Percentiles rank a stretch among this genome's conserved stretches.
These are phyloP conservation scores for Omphalotus guepiniiformis DNA, from an alignment of 768 basidiomycete species.

Conservation along the genomic window DNA sequence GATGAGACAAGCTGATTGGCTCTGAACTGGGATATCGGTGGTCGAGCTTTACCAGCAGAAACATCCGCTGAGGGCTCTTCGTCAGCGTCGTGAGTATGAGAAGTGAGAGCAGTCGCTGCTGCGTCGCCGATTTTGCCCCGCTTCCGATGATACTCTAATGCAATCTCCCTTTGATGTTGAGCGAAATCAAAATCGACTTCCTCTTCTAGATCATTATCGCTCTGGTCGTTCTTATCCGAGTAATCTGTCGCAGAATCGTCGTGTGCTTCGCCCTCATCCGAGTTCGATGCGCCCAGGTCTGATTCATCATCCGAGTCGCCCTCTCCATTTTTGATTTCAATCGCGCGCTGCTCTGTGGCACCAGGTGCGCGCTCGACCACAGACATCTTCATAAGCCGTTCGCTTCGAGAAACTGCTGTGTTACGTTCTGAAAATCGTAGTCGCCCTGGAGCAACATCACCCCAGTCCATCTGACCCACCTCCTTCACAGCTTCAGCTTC, in stretches of 20 bases:
- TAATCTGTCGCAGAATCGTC: constrained; percentile 9
- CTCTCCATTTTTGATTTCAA: constrained; percentile 12
- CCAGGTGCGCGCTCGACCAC: constrained; percentile 63
- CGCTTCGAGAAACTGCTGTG: constrained; percentile 29
- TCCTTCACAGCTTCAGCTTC: constrained; percentile 14
- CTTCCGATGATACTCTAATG: constrained; percentile 64
- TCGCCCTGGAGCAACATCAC: constrained; percentile 50
- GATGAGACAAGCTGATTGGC: constrained; percentile 48
- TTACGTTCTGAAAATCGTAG: constrained; percentile 36
- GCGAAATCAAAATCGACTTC: constrained; percentile 58
- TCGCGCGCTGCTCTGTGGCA: constrained; percentile 16
- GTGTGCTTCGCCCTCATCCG: constrained; percentile 13
- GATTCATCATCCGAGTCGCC: constrained; percentile 74
- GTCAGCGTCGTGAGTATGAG: constrained; percentile 36
- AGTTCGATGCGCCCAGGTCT: constrained; percentile 25
- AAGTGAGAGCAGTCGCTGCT: constrained; percentile 46
- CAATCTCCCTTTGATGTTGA: constrained; percentile 70
- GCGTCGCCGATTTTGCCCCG: constrained; percentile 52
- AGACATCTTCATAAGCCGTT: constrained; percentile 57
- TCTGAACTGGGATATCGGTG: constrained; percentile 62
- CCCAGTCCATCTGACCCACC: constrained; percentile 34
- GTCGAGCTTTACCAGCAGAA: constrained; percentile 36
- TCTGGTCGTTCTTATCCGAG: constrained; percentile 11
- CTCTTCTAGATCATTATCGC: constrained; percentile 42
- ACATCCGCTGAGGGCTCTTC: constrained; percentile 42